Evolutionary conservation across 345 rosid genomes (phyloP).

Genomic region (Abelmoschus esculentus): DNA sequence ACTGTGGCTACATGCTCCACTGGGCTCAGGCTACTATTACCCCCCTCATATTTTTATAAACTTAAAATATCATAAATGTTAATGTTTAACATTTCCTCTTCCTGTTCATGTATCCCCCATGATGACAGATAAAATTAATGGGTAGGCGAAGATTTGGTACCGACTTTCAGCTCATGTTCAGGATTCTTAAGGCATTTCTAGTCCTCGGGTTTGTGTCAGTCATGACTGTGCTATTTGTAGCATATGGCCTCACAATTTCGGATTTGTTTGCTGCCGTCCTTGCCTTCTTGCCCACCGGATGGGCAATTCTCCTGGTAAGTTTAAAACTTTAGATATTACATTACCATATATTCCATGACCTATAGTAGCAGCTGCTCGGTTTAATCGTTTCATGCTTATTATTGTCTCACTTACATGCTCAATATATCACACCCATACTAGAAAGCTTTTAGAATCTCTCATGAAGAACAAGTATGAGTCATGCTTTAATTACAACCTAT

Average conservation of each 20-base stretch:
- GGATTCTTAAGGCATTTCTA: conserved; percentile 91
- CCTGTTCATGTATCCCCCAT: not conserved
- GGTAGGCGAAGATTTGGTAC: conserved; percentile 72
- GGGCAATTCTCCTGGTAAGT: conserved; percentile 90
- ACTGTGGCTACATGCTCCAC: too few relatives aligned
- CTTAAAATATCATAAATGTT: not conserved
- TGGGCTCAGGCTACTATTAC: too few relatives aligned
- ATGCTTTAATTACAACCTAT: conserved; percentile 1
- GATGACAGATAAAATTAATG: conserved; percentile 64
- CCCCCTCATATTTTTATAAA: too few relatives aligned
- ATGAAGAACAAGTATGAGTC: not conserved
- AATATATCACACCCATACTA: not conserved
- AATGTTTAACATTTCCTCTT: not conserved
- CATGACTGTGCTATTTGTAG: conserved; percentile 77
- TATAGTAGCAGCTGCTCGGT: not conserved
- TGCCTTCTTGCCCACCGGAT: conserved; percentile 83
- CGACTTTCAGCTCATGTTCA: conserved; percentile 82
- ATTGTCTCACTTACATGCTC: not conserved
- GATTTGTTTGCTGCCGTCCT: conserved; percentile 71
- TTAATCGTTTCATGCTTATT: not conserved
- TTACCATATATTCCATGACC: not conserved
- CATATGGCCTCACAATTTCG: conserved; percentile 47
- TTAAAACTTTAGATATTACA: not conserved
- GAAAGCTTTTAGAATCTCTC: not conserved
- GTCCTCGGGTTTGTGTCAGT: conserved; percentile 81